phyloP scores from a whole-genome alignment of 2,329 filamentous ascomycete species.

The Monosporascus sp. region DNA sequence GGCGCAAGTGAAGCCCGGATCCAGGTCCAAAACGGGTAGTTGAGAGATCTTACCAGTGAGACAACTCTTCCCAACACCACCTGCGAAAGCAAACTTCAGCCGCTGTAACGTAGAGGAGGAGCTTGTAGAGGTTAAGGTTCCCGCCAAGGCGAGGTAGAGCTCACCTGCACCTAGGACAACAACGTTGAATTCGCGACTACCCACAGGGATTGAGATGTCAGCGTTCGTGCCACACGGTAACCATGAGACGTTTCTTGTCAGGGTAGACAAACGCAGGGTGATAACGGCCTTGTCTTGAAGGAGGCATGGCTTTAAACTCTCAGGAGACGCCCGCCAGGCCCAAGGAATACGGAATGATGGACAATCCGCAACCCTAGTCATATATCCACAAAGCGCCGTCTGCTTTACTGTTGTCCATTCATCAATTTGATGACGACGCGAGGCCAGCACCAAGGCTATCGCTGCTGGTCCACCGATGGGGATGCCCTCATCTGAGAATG shows the following conservation, averaged over 20 bases:
- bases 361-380: not conserved
- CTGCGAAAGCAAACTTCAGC: constrained; percentile 36
- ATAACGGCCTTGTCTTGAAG: constrained; percentile 22
- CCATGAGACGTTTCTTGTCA: not conserved
- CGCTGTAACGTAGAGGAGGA: constrained; percentile 10
- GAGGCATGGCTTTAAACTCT: constrained; percentile 18
- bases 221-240: constrained; percentile 12
- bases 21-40: constrained; percentile 11
- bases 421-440: not conserved
- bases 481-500: not conserved
- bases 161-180: constrained; percentile 76
- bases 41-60: constrained; percentile 63
- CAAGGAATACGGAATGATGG: not conserved
- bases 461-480: not conserved
- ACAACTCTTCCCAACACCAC: constrained; percentile 89
- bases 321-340: not conserved
- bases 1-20: not conserved
- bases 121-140: not conserved
- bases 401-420: not conserved
- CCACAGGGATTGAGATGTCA: constrained; percentile 18
- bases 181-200: constrained; percentile 73
- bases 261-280: constrained; percentile 27
- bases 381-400: not conserved
- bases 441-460: not conserved
- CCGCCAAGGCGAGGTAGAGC: constrained; percentile 22